These are phyloP conservation scores for Metarhizium album DNA, from an alignment of 2,329 filamentous ascomycete species.

Conservation along the genomic window DNA sequence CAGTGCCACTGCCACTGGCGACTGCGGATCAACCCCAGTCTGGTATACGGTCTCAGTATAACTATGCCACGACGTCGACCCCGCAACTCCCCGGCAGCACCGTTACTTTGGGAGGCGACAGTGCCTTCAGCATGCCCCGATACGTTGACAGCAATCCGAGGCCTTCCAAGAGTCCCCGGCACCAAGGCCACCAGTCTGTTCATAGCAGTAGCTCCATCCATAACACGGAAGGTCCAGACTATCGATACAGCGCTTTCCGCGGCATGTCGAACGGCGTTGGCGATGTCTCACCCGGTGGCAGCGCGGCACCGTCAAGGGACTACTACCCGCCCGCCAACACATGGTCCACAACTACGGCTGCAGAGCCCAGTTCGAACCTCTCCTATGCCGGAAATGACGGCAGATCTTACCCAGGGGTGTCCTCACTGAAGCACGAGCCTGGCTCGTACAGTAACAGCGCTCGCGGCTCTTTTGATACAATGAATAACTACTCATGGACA, in stretches of 20 bases:
- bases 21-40: constrained; percentile 36
- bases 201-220: constrained; percentile 38
- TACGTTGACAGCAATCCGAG: constrained; percentile 45
- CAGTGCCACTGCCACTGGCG: constrained; percentile 40
- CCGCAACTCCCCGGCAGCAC: constrained; percentile 36
- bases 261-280: constrained; percentile 17
- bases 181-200: constrained; percentile 42
- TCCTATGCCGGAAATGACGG: constrained; percentile 35
- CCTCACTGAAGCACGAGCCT: constrained; percentile 24
- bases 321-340: constrained; percentile 42
- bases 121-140: constrained; percentile 41
- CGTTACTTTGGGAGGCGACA: constrained; percentile 28
- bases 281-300: constrained; percentile 21
- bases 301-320: constrained; percentile 29
- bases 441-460: constrained; percentile 29
- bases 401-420: constrained; percentile 13
- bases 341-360: constrained; percentile 41
- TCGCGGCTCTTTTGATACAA: constrained; percentile 35
- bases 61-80: constrained; percentile 40
- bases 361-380: constrained; percentile 32
- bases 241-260: constrained; percentile 41
- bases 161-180: constrained; percentile 45
- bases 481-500: constrained; percentile 50
- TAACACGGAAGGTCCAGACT: constrained; percentile 40
- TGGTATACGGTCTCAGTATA: constrained; percentile 42